phyloP scores from a whole-genome alignment of 2,329 filamentous ascomycete species.

The Pseudocercospora vitis region DNA sequence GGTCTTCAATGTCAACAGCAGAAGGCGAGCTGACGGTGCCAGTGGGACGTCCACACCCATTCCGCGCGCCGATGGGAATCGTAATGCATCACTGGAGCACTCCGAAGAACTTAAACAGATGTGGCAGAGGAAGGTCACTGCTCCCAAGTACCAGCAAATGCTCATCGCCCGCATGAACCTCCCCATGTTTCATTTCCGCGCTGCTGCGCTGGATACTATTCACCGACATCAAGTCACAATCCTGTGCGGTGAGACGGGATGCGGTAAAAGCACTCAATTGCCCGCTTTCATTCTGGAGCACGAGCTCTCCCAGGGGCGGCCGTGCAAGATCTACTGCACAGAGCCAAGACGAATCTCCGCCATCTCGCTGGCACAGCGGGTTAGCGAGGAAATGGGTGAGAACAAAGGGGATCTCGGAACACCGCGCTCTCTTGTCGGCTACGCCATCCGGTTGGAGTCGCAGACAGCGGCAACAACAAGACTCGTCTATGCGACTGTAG shows the following conservation, averaged over 20 bases:
- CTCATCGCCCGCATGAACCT: constrained; percentile 73
- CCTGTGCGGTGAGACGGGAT: constrained; percentile 94
- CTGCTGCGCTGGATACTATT: constrained; percentile 74
- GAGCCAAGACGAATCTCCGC: constrained; percentile 95
- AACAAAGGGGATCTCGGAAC: constrained; percentile 79
- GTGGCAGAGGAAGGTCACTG: constrained; percentile 55
- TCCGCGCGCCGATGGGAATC: constrained; percentile 25
- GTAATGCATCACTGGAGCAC: constrained; percentile 13
- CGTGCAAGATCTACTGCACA: constrained; percentile 92
- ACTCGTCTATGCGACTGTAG: constrained; percentile 81
- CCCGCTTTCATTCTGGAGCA: constrained; percentile 90
- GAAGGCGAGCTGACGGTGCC: constrained; percentile 42
- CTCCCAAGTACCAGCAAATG: constrained; percentile 71
- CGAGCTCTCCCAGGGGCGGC: constrained; percentile 73
- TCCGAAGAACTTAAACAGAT: constrained; percentile 50
- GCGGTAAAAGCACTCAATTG: constrained; percentile 97
- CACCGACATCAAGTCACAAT: constrained; percentile 83
- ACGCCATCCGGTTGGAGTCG: constrained; percentile 89
- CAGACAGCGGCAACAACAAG: constrained; percentile 79
- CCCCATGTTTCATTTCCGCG: constrained; percentile 83
- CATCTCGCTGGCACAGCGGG: constrained; percentile 86
- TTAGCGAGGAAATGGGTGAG: constrained; percentile 93
- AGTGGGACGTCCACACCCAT: constrained; percentile 38
- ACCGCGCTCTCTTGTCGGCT: constrained; percentile 80
- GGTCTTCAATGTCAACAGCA: constrained; percentile 72